Evolutionary conservation across 176 grass and related monocot species (phyloP).

Genomic region (Luzula sylvatica): DNA sequence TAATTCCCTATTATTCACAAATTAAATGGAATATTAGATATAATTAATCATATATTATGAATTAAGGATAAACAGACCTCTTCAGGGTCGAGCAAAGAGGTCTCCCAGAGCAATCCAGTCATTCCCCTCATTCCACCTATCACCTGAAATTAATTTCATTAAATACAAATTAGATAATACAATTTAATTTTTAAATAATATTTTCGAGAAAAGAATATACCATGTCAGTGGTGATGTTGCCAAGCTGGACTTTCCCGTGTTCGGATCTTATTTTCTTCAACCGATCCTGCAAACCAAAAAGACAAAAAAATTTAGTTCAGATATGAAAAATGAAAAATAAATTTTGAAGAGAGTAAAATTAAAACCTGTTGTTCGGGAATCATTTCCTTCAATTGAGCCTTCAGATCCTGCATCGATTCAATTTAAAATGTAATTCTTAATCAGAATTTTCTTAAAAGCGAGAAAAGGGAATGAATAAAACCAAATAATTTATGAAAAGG

Average conservation of each 20-base stretch:
- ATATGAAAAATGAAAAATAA: too few relatives aligned
- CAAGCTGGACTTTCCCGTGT: conserved; percentile 93
- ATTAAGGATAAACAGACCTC: conserved; percentile 43
- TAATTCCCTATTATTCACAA: conserved; percentile 58
- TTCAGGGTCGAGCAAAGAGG: conserved; percentile 95
- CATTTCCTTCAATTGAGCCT: conserved; percentile 84
- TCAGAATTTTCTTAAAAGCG: neutral
- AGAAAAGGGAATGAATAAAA: neutral
- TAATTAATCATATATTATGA: conserved; percentile 10
- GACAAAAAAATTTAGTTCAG: too few relatives aligned
- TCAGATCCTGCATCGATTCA: conserved; percentile 49
- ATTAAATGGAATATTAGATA: conserved; percentile 1
- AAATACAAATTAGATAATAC: neutral
- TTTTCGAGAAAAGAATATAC: conserved; percentile 28
- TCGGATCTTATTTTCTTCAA: conserved; percentile 90
- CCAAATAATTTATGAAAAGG: neutral
- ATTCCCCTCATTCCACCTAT: conserved; percentile 99
- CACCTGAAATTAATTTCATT: conserved; percentile 34
- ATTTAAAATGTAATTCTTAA: neutral
- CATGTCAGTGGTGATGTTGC: conserved; percentile 88
- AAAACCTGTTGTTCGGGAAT: conserved; percentile 96
- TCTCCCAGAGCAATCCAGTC: conserved; percentile 96
- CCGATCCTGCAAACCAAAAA: conserved; percentile 42
- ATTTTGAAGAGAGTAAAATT: neutral
- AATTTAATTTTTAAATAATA: too few relatives aligned